Percentiles rank a stretch among this genome's conserved stretches.
Evolutionary conservation across 2,329 filamentous ascomycete genomes (phyloP).

Genomic region (Aspergillus oerlinghausenensis): DNA sequence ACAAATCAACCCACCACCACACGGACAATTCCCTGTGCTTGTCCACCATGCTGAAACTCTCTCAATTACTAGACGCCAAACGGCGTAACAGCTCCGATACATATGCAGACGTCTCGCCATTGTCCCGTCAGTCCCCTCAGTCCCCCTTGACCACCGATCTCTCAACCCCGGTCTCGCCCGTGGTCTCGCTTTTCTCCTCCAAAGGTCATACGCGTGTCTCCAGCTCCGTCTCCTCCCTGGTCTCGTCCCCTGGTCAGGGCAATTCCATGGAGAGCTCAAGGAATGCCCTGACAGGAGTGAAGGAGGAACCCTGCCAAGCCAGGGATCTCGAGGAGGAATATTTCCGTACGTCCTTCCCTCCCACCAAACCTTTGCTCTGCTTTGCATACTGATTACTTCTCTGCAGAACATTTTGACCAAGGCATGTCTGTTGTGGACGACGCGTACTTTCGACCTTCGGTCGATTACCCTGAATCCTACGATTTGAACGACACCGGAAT

Average conservation of each 20-base stretch:
- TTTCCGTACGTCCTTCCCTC: conserved; percentile 60
- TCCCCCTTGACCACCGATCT: conserved; percentile 31
- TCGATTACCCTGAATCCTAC: conserved; percentile 32
- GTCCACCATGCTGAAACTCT: conserved; percentile 31
- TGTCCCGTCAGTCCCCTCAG: conserved; percentile 20
- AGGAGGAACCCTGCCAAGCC: conserved; percentile 70
- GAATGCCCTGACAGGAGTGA: conserved; percentile 70
- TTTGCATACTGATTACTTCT: conserved; percentile 8
- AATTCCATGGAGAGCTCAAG: conserved; percentile 52
- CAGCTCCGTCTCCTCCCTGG: conserved; percentile 73
- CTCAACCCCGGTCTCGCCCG: conserved; percentile 37
- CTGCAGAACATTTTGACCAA: conserved; percentile 35
- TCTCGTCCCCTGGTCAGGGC: conserved; percentile 54
- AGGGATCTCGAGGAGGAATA: conserved; percentile 56
- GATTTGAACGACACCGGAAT: conserved; percentile 59
- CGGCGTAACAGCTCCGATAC: conserved; percentile 26
- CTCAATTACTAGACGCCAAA: conserved; percentile 31
- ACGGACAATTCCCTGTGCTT: conserved; percentile 1
- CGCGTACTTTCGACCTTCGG: conserved; percentile 21
- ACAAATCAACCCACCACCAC: conserved; percentile 1
- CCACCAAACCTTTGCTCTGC: conserved; percentile 8
- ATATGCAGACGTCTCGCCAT: conserved; percentile 17
- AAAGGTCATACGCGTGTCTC: conserved; percentile 37
- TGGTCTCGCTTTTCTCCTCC: conserved; percentile 37
- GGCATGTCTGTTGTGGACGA: conserved; percentile 26